Evolutionary conservation across 805 yeast species (phyloP).

Genomic region (Starmera pachycereana): DNA sequence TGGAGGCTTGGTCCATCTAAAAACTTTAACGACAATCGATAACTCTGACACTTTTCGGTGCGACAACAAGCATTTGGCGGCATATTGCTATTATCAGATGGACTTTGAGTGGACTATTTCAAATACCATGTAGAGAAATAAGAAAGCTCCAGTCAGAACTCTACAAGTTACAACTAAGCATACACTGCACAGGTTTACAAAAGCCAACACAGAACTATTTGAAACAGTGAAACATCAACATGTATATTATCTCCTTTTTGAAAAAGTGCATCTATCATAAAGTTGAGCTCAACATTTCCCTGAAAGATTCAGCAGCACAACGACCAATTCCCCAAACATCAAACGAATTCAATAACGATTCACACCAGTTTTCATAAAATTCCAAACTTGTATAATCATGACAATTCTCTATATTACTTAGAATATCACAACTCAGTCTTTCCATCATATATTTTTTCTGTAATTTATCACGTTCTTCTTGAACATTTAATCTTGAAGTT

Average conservation of each 20-base stretch:
- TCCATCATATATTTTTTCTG: neutral
- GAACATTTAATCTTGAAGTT: neutral
- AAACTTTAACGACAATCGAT: too few species aligned
- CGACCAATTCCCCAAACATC: neutral
- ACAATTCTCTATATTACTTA: neutral
- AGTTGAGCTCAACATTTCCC: neutral
- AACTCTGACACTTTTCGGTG: too few species aligned
- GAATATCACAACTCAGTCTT: neutral
- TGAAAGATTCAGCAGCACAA: neutral
- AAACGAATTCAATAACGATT: neutral
- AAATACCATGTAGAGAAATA: too few species aligned
- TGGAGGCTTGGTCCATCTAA: too few species aligned
- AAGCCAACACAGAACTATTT: neutral
- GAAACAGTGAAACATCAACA: neutral
- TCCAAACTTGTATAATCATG: neutral
- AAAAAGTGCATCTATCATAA: neutral
- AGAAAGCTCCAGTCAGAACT: too few species aligned
- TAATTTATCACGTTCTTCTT: neutral
- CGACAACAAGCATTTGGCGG: too few species aligned
- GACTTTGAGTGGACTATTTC: too few species aligned
- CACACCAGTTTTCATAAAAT: neutral
- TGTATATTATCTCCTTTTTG: neutral
- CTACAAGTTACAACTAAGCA: too few species aligned
- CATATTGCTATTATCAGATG: too few species aligned
- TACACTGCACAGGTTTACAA: neutral